Conservation (phyloP, 2,329 filamentous ascomycete genomes). For the Cladosporium halotolerans region DNA sequence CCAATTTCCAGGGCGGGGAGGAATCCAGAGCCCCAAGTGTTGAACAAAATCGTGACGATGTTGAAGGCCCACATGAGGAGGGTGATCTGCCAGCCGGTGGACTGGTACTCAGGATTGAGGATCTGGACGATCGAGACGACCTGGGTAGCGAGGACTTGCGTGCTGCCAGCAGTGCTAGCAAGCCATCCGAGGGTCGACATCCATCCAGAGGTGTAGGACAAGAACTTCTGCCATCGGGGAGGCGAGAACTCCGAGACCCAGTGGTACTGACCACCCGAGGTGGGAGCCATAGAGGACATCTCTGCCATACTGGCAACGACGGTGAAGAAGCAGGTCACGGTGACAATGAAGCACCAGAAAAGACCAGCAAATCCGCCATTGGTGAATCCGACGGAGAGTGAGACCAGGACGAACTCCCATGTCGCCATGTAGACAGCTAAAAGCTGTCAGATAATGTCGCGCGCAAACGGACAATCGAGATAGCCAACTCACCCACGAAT, state of each 20-base stretch:
- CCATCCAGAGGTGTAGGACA: constrained; percentile 27
- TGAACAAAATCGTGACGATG: constrained; percentile 31
- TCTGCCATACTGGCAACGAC: constrained; percentile 28
- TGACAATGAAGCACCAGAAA: constrained; percentile 30
- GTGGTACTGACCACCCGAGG: constrained; percentile 27
- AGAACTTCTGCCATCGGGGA: constrained; percentile 23
- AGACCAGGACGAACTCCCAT: constrained; percentile 29
- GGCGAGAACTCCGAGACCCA: constrained; percentile 31
- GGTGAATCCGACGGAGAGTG: constrained; percentile 24
- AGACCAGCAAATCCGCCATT: constrained; percentile 29
- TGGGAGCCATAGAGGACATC: constrained; percentile 31
- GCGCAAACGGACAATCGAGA: background rate
- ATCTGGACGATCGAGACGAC: constrained; percentile 34
- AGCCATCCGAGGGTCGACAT: constrained; percentile 34
- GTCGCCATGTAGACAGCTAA: constrained; percentile 25
- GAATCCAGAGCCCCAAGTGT: constrained; percentile 29
- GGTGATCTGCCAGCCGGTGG: constrained; percentile 25
- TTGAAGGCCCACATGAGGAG: constrained; percentile 30
- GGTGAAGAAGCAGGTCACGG: constrained; percentile 23
- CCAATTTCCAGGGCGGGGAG: constrained; percentile 34
- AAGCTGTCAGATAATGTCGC: background rate
- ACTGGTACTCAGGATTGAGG: constrained; percentile 23
- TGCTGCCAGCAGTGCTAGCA: constrained; percentile 29
- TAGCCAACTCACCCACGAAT: constrained; percentile 20
- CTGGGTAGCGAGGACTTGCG: constrained; percentile 32